Base-by-base conservation (phyloP, 192 early-diverging fungal species). In the Entomortierella parvispora region DNA sequence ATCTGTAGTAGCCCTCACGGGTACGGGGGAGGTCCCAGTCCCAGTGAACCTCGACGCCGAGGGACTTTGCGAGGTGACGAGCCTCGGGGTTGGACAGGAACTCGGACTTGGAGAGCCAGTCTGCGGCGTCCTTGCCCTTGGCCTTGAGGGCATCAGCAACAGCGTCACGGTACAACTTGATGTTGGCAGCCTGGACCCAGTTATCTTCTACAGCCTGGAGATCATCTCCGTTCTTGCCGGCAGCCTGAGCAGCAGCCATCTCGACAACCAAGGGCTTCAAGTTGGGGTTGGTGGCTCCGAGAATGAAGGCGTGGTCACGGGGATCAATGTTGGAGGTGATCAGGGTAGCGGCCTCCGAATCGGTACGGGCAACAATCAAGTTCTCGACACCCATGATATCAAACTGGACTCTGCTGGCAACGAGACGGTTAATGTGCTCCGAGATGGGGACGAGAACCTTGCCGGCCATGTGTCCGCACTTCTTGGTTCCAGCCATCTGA, bases 381-480 rank as follows among this genome's bases (percentile, higher is more conserved):
- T 93, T 97, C 78, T 99, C 96, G 61, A 94, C 92, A 34, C 93
- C 95, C 97, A 99, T 97, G 78, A 99, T 97, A 82, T 99, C 97
- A 69, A 93, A 95, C 88, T 99, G 97, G 48, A 95, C 90, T 77
- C 97, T 92, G 77, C 93, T 90, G 63, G 96, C 96, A 20, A 98
- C 91, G 53, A 98, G 85, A 44, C 96, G 91, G 88, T 96, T 97
- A 84, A 97, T 96, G 86, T 99, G 97, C 84, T 99, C 96, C 3
- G 92, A 92, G 42, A 97, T 94, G 22, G 97, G 97, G 6, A 99
- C 97, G n/a, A 99, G 82, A 31, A 99, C 97, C 82, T 99, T 99
- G 52, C 97, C 97, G 50, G 95, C 97, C 97, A 99, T 99, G 83
- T 99, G 97, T 20, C 97, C 97, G 80, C 97, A 99, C 89, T 99